phyloP scores from a whole-genome alignment of 1,284 basidiomycete genomes.

The Boletus semigastroideus region DNA sequence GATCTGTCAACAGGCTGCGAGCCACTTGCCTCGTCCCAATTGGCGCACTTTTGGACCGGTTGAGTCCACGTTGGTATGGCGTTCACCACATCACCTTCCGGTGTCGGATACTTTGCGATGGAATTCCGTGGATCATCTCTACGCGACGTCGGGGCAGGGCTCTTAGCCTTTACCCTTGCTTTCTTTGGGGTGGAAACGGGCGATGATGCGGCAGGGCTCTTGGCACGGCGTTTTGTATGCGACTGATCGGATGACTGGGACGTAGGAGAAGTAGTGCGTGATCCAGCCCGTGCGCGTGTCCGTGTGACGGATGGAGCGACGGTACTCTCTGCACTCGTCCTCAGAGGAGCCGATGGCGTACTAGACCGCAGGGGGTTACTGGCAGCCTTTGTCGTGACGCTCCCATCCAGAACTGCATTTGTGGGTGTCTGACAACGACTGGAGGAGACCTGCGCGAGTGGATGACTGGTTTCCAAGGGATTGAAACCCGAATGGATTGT shows the following conservation, averaged over 20 bases:
- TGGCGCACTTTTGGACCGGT: conserved; percentile 59
- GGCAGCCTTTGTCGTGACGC: conserved; percentile 41
- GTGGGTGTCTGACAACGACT: conserved; percentile 30
- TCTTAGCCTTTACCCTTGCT: conserved; percentile 35
- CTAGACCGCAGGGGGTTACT: conserved; percentile 34
- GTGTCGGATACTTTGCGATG: conserved; percentile 62
- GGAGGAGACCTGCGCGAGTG: conserved; percentile 9
- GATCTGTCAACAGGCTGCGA: background rate
- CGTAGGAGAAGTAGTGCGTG: conserved; percentile 24
- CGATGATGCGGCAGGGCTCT: conserved; percentile 42
- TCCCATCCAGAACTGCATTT: conserved; percentile 7
- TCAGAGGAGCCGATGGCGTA: conserved; percentile 27
- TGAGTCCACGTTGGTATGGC: conserved; percentile 79
- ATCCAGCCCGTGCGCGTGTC: conserved; percentile 18
- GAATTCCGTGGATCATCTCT: conserved; percentile 40
- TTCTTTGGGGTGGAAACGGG: conserved; percentile 39
- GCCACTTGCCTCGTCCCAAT: conserved; percentile 73
- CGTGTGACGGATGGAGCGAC: conserved; percentile 20
- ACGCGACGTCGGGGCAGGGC: conserved; percentile 31
- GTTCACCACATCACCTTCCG: conserved; percentile 51
- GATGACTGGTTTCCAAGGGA: conserved; percentile 4
- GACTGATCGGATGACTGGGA: conserved; percentile 31
- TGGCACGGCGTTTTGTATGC: conserved; percentile 41
- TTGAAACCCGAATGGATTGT: conserved; percentile 15
- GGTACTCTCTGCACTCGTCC: conserved; percentile 32